Base-by-base conservation (phyloP, 495 filamentous ascomycete genomes). In the Neurospora sp. region DNA sequence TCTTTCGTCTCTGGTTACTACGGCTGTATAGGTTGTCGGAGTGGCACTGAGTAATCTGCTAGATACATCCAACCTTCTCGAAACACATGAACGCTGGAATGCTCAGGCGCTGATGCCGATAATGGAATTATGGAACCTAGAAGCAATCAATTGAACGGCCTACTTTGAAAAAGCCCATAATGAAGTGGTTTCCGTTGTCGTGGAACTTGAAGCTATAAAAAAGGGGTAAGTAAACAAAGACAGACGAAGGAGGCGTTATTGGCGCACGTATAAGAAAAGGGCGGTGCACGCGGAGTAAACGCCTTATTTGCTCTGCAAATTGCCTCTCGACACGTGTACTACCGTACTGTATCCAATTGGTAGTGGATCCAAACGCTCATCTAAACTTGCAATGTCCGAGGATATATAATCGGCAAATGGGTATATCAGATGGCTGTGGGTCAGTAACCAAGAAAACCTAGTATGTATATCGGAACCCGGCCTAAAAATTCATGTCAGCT, bases 391-490 rank as follows among this genome's bases (percentile, higher is more conserved):
- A 24, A 59, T 59, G 5, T 59, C 1, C 48, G 48, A 15, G 24
- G 48, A 11, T 59, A 28, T 59, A 15, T 6, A 15, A 59, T 59
- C 11, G 11, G 10, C 48, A 24, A 66, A 34, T 19, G 54, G 28
- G 28, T 59, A 36, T 66, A 66, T 66, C 6, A 13, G 5, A 34
- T 17, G 28, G 13, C 0, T 0, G 3, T 24, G 24, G 2, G 7
- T 3, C 2, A 2, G 11, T 19, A 19, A 31, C 28, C 69, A 79
- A 28, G 66, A 36, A 24, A 6, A 36, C 3, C 21, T 59, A 79
- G 34, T 78, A 79, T 8, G 72, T 77, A n/a, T 74, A 79, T 15
- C 74, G 72, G 42, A 79, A 79, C 1, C 77, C 77, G 39, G 69
- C 76, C 77, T 78, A 19, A 3, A 5, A 11, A 21, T 6, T 1